These are phyloP conservation scores for Penicillium maclennaniae DNA, from an alignment of 495 filamentous ascomycete species.

Conservation along the genomic window DNA sequence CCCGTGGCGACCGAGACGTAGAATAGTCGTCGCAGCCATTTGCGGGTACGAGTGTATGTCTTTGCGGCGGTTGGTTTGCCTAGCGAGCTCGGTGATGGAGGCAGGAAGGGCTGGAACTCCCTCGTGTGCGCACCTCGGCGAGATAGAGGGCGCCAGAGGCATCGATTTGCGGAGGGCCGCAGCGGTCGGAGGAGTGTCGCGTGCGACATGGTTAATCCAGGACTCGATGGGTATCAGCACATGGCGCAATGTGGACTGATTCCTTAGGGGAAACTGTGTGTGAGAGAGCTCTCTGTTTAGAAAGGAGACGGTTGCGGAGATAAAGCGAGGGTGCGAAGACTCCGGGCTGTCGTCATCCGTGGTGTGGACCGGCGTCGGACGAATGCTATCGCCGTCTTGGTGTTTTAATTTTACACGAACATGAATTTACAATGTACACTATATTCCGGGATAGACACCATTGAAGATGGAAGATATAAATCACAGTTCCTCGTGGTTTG, in stretches of 20 bases:
- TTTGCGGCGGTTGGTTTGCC: slow-evolving; percentile 66
- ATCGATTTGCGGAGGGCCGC: slow-evolving; percentile 18
- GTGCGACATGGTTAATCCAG: slow-evolving; percentile 20
- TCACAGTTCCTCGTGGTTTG: slow-evolving; percentile 10
- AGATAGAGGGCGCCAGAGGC: slow-evolving; percentile 9
- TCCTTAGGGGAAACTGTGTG: background rate
- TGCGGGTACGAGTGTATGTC: slow-evolving; percentile 59
- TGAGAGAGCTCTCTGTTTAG: background rate
- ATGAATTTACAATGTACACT: background rate
- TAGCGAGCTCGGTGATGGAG: slow-evolving; percentile 76
- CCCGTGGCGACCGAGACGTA: slow-evolving; percentile 58
- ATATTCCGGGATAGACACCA: background rate
- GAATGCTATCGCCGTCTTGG: background rate
- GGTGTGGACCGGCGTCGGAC: slow-evolving; percentile 5
- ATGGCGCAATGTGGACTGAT: slow-evolving; percentile 1
- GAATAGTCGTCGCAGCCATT: slow-evolving; percentile 71
- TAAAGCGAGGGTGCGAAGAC: background rate
- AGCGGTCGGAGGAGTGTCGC: slow-evolving; percentile 26
- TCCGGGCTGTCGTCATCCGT: slow-evolving; percentile 19
- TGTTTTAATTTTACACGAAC: background rate
- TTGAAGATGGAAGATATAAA: slow-evolving; percentile 14
- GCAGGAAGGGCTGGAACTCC: slow-evolving; percentile 66
- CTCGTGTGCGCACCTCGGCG: slow-evolving; percentile 29
- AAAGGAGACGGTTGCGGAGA: background rate
- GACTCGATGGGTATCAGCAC: slow-evolving; percentile 11